Base-by-base conservation (phyloP, 768 basidiomycete species). In the Pulveroboletus sp. region DNA sequence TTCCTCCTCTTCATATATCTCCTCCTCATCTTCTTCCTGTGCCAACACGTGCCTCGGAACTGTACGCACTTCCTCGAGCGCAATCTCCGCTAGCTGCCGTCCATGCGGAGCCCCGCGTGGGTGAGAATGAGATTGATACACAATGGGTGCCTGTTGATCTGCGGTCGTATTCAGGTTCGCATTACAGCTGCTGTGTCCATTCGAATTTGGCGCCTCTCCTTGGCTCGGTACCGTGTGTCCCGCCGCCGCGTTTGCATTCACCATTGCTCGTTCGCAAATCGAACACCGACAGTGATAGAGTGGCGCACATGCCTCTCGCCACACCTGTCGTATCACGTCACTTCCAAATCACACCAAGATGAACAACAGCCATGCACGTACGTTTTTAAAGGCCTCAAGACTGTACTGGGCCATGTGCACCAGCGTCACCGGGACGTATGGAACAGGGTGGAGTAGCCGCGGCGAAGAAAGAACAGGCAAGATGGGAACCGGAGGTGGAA, bases 291-390 rank as follows among this genome's bases (percentile, higher is more conserved):
- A 89, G 39, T 84, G 80, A 61, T 83, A 89, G 38, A 89, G 56
- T 0, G 85, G 86, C 4, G 78, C 73, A 62, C 82, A 86, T 0
- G 85, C 86, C 51, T 88, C 85, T 35, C 83, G 75, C 86, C 86
- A 89, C 8, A 80, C 74, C 86, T 88, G 61, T 43, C 24, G 1
- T 28, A 38, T 39, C 21, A 49, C 31, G 15, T 43, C 8, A 21
- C 3, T 31, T 55, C 31, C 18, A 18, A 32, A 21, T 3, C 12
- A 42, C 17, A 41, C n/a, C 18, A 27, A 33, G 36, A 33, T 14
- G 15, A 56, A 43, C 14, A 12, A 39, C 12, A 38, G 30, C n/a
- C n/a, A 39, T 14, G 3, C 31, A 76, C 82, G 47, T 57, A 86
- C 85, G 42, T 57, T 60, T 68, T 70, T 77, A 36, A 87, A 67